These are phyloP conservation scores for Kuraishia molischiana DNA, from an alignment of 805 yeast genomes.

Conservation along the genomic window DNA sequence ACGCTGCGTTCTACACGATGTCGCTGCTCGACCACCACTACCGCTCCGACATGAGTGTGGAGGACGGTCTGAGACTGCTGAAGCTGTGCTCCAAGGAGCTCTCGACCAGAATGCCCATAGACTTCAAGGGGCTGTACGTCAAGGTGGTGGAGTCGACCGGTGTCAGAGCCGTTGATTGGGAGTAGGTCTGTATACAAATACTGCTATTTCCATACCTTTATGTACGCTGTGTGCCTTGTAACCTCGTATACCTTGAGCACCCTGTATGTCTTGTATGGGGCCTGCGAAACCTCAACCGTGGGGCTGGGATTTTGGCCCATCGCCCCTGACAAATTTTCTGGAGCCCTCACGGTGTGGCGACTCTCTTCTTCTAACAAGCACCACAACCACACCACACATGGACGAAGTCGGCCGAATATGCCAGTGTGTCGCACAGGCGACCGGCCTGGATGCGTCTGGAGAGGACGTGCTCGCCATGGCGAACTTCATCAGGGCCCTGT, in stretches of 20 bases:
- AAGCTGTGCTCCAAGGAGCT: slow-evolving; percentile 70
- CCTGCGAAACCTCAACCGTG: too few relatives aligned
- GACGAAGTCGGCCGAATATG: not conserved
- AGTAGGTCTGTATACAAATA: too few relatives aligned
- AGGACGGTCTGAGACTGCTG: slow-evolving; percentile 72
- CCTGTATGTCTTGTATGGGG: too few relatives aligned
- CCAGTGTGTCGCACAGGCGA: not conserved
- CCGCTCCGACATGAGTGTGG: slow-evolving; percentile 60
- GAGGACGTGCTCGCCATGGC: slow-evolving; percentile 6
- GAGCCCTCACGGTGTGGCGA: too few relatives aligned
- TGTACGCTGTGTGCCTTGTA: too few relatives aligned
- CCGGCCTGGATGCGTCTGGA: slow-evolving; percentile 2
- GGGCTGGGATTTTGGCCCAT: too few relatives aligned
- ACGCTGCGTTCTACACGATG: slow-evolving; percentile 92
- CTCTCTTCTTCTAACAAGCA: too few relatives aligned
- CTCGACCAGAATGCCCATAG: slow-evolving; percentile 80
- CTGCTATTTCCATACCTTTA: too few relatives aligned
- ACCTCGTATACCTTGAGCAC: too few relatives aligned
- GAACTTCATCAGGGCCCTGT: slow-evolving; percentile 5
- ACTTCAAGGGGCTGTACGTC: slow-evolving; percentile 66
- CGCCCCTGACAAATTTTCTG: too few relatives aligned
- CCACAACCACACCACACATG: too few relatives aligned
- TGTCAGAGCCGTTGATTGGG: slow-evolving; percentile 16
- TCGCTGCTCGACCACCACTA: slow-evolving; percentile 89
- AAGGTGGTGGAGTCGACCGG: slow-evolving; percentile 25